Evolutionary conservation across 2,329 filamentous ascomycete genomes (phyloP).

Genomic region (Alternaria angustiovoidea): DNA sequence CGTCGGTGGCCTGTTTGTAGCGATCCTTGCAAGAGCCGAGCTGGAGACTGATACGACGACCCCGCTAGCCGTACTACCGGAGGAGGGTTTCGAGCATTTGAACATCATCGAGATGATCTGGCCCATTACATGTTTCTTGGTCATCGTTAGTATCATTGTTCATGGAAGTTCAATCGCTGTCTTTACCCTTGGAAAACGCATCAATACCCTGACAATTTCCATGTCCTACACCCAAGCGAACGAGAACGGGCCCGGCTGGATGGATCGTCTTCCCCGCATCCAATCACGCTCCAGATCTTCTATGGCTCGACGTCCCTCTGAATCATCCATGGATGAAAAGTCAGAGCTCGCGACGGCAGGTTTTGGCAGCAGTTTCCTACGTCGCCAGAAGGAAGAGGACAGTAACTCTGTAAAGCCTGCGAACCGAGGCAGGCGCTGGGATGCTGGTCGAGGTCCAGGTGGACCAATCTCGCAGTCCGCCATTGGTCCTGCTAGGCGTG

Average conservation of each 20-base stretch:
- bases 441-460: conserved; percentile 76
- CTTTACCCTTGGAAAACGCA: conserved; percentile 95
- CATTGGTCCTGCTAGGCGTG: conserved; percentile 71
- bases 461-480: conserved; percentile 91
- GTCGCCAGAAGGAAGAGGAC: conserved; percentile 80
- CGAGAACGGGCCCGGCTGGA: conserved; percentile 91
- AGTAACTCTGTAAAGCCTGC: conserved; percentile 58
- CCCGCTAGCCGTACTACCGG: conserved; percentile 70
- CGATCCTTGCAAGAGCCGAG: conserved; percentile 92
- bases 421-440: conserved; percentile 73
- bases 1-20: conserved; percentile 94
- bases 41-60: conserved; percentile 79
- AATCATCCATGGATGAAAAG: conserved; percentile 65
- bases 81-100: conserved; percentile 64
- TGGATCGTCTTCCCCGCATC: conserved; percentile 85
- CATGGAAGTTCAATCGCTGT: conserved; percentile 98
- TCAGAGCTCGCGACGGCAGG: conserved; percentile 69
- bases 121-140: conserved; percentile 94
- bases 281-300: conserved; percentile 83
- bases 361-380: conserved; percentile 79
- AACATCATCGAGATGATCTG: conserved; percentile 86
- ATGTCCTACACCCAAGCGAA: conserved; percentile 94
- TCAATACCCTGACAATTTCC: conserved; percentile 94
- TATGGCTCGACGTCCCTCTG: conserved; percentile 70
- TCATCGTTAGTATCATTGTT: conserved; percentile 91